phyloP scores from a whole-genome alignment of 2,329 filamentous ascomycete species.

The Trichoderma atrobrunneum region DNA sequence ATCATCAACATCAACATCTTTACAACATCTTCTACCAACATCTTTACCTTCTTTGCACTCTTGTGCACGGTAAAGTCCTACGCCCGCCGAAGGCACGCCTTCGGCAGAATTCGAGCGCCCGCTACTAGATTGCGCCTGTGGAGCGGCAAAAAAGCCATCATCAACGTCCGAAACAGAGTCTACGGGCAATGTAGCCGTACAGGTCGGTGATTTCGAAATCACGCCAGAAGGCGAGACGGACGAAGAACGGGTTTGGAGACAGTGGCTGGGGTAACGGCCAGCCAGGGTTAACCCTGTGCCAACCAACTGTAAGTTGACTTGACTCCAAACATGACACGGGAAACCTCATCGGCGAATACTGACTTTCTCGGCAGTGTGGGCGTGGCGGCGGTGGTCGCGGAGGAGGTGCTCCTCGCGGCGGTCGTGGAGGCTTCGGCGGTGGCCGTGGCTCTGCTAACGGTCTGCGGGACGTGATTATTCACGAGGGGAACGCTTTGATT shows the following conservation, averaged over 20 bases:
- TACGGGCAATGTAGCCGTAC: not conserved
- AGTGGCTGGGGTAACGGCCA: no score
- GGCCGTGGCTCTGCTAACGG: conserved; percentile 35
- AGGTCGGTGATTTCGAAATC: not conserved
- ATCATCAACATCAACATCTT: not conserved
- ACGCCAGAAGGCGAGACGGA: no score
- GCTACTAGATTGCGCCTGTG: not conserved
- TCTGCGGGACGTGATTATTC: not conserved
- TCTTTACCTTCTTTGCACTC: not conserved
- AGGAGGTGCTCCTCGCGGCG: conserved; percentile 32
- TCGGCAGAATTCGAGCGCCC: not conserved
- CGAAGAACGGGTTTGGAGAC: not conserved
- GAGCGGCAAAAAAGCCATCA: not conserved
- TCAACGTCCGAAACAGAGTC: not conserved
- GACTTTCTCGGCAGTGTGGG: not conserved
- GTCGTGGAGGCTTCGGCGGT: conserved; percentile 26
- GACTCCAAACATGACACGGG: not conserved
- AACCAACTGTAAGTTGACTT: not conserved
- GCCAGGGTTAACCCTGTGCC: not conserved
- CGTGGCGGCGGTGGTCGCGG: conserved; percentile 34
- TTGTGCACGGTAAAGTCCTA: not conserved
- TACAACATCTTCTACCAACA: not conserved
- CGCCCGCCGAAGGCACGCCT: not conserved
- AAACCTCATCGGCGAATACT: not conserved
- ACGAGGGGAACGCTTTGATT: no score